These are phyloP conservation scores for Phytophthora pistaciae DNA, from an alignment of 352 stramenopile species.

Conservation along the genomic window DNA sequence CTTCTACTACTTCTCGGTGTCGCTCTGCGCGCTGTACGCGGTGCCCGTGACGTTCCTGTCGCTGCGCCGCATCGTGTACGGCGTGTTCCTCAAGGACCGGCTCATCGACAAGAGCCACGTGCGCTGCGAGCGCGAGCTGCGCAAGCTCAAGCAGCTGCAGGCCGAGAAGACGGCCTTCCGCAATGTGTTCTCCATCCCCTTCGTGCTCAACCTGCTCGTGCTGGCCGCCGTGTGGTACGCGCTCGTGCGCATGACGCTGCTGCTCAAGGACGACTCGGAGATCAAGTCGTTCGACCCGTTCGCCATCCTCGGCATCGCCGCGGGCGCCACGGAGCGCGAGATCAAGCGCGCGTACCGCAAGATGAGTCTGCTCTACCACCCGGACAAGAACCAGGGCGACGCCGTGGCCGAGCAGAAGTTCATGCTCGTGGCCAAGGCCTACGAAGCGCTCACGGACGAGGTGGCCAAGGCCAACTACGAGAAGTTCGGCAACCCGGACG, in stretches of 20 bases:
- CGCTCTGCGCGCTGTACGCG: conserved; percentile 96
- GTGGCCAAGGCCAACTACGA: conserved; percentile 98
- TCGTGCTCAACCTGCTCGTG: conserved; percentile 81
- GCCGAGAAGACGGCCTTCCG: conserved; percentile 86
- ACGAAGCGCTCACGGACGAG: conserved; percentile 97
- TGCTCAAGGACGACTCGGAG: conserved; percentile 96
- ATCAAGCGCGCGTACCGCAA: conserved; percentile 97
- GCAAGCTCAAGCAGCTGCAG: conserved; percentile 89
- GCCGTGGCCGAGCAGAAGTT: conserved; percentile 98
- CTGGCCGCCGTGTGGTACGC: conserved; percentile 81
- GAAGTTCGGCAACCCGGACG: conserved; percentile 99
- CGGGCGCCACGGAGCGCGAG: conserved; percentile 89
- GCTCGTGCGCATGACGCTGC: conserved; percentile 91
- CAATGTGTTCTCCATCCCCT: conserved; percentile 85
- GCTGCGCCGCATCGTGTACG: conserved; percentile 87
- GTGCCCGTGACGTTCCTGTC: conserved; percentile 95
- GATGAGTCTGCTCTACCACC: conserved; percentile 94
- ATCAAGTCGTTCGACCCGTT: conserved; percentile 99
- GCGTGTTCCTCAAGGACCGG: conserved; percentile 89
- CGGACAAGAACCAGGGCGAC: conserved; percentile 98
- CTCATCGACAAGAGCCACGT: conserved; percentile 88
- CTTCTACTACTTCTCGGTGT: conserved; percentile 99
- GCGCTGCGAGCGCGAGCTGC: conserved; percentile 84
- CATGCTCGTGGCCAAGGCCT: conserved; percentile 97
- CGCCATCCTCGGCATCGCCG: conserved; percentile 95